Percentiles rank a stretch among this genome's conserved stretches.
phyloP scores from a whole-genome alignment of 2,329 filamentous ascomycete genomes.

The Claviceps pusilla region DNA sequence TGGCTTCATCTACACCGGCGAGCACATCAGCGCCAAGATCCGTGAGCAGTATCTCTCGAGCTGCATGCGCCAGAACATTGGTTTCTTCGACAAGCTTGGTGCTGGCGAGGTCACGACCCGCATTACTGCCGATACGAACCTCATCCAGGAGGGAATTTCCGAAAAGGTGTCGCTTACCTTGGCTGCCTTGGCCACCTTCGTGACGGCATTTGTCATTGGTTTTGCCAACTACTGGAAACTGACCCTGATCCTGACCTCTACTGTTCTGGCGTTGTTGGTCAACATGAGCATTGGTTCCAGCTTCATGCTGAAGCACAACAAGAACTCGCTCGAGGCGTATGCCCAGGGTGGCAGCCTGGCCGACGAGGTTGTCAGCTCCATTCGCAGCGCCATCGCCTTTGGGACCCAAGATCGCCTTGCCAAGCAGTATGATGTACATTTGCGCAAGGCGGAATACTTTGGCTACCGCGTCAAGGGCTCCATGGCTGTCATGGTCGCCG shows the following conservation, averaged over 20 bases:
- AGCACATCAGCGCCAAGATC: conserved; percentile 65
- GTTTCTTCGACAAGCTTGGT: conserved; percentile 83
- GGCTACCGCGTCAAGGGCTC: conserved; percentile 62
- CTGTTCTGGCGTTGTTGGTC: conserved; percentile 63
- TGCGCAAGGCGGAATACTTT: conserved; percentile 56
- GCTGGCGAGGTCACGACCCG: conserved; percentile 87
- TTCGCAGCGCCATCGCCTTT: conserved; percentile 84
- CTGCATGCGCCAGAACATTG: conserved; percentile 78
- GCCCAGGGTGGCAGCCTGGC: conserved; percentile 75
- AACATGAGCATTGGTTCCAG: conserved; percentile 59
- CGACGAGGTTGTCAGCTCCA: conserved; percentile 87
- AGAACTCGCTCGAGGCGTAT: conserved; percentile 62
- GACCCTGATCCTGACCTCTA: conserved; percentile 72
- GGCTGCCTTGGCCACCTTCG: conserved; percentile 63
- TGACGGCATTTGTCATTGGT: conserved; percentile 78
- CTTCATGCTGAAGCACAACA: conserved; percentile 70
- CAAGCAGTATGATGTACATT: conserved; percentile 63
- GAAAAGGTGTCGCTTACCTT: conserved; percentile 74
- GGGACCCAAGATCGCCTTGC: conserved; percentile 88
- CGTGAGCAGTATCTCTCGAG: conserved; percentile 71
- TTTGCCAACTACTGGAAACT: conserved; percentile 90
- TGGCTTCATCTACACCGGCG: conserved; percentile 77
- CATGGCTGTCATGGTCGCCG: conserved; percentile 64
- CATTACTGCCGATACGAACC: conserved; percentile 85
- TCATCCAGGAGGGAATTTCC: conserved; percentile 85